phyloP scores from a whole-genome alignment of 257 asterid genomes.

The Forsythia viridissima region DNA sequence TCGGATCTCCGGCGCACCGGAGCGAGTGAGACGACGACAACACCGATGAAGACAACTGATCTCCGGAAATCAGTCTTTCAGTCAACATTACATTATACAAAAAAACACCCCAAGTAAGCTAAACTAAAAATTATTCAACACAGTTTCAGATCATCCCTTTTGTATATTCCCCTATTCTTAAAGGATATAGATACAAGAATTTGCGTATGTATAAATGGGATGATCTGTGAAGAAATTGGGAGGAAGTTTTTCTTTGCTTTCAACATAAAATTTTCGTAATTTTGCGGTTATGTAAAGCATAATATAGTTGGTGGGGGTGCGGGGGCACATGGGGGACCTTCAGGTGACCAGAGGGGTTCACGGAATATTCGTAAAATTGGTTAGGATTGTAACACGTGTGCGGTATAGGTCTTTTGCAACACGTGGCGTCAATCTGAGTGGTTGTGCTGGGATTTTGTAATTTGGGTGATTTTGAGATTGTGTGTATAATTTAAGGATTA shows the following conservation, averaged over 20 bases:
- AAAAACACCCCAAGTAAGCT: background rate
- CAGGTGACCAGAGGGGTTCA: constrained; percentile 15
- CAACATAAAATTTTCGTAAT: constrained; percentile 8
- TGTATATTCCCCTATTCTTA: background rate
- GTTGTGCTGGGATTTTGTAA: background rate
- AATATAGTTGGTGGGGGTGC: constrained; percentile 21
- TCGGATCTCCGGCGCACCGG: constrained; percentile 39
- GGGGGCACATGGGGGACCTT: background rate
- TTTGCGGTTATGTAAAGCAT: constrained; percentile 20
- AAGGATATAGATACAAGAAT: background rate
- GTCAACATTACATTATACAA: constrained; percentile 53
- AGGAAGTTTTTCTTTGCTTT: background rate
- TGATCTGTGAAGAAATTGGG: background rate
- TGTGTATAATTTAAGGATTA: background rate
- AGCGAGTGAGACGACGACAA: constrained; percentile 57
- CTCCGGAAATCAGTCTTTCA: constrained; percentile 60
- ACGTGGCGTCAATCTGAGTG: constrained; percentile 22
- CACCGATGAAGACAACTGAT: constrained; percentile 32
- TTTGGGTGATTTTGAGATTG: background rate
- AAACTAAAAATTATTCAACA: background rate
- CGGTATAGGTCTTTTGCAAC: background rate
- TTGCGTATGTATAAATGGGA: background rate
- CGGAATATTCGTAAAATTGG: constrained; percentile 26
- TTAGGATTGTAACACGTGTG: constrained; percentile 40
- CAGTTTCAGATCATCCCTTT: background rate